A percentile compares a stretch with the other conserved stretches of the same genome.
These are phyloP conservation scores for Hypomyces perniciosus DNA, from an alignment of 2,329 filamentous ascomycete species.

Conservation along the genomic window DNA sequence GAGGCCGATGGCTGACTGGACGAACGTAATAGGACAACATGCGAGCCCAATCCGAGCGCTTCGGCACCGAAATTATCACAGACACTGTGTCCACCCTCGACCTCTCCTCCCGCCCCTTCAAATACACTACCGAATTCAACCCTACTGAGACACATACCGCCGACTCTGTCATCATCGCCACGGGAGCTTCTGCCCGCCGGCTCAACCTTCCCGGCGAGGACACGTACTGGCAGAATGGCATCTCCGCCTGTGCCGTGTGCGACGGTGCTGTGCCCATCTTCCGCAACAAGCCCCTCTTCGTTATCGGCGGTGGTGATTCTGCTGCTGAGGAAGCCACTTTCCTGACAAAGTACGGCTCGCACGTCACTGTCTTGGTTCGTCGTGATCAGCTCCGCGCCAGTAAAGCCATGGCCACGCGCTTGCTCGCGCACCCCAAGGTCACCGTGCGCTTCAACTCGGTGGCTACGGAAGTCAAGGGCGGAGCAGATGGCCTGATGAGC, in stretches of 20 bases:
- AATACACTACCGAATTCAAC: conserved; percentile 85
- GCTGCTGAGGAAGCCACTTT: conserved; percentile 97
- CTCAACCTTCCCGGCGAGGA: conserved; percentile 82
- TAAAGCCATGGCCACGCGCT: conserved; percentile 84
- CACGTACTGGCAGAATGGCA: conserved; percentile 94
- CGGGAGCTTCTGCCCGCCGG: conserved; percentile 84
- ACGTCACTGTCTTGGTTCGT: conserved; percentile 89
- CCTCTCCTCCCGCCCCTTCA: conserved; percentile 78
- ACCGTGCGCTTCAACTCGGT: conserved; percentile 82
- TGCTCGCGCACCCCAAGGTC: conserved; percentile 80
- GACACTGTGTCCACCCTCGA: conserved; percentile 91
- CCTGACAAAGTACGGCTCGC: conserved; percentile 93
- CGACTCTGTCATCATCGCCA: conserved; percentile 89
- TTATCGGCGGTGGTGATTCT: conserved; percentile 94
- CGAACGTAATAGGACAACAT: conserved; percentile 63
- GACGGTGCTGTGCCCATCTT: conserved; percentile 97
- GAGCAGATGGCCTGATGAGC: conserved; percentile 81
- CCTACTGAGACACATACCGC: conserved; percentile 81
- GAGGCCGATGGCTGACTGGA: not conserved
- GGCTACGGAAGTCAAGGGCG: conserved; percentile 77
- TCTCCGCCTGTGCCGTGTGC: conserved; percentile 94
- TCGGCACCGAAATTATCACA: conserved; percentile 87
- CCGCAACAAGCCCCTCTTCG: conserved; percentile 89
- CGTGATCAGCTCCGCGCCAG: conserved; percentile 80
- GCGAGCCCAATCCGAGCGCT: conserved; percentile 83